Evolutionary conservation across 2,329 filamentous ascomycete species (phyloP), one percentile per base, ranked within the genome.

Genomic region (Chaetothyriales sp.): DNA sequence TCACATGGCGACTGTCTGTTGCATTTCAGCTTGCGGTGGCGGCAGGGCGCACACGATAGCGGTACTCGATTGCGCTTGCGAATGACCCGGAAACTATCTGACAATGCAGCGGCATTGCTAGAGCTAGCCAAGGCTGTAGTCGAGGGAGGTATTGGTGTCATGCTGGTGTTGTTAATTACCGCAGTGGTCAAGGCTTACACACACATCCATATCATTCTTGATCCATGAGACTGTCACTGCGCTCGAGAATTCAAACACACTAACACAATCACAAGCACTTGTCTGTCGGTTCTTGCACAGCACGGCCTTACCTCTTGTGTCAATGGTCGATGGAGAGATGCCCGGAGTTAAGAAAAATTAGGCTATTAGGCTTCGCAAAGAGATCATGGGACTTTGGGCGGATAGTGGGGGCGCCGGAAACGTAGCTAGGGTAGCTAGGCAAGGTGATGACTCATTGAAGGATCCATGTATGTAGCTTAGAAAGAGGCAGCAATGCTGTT

Each of bases 11-110:
- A 80, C 55, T 79, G 81, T 63, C 92, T 82, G 67, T 96, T 94
- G 72, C 90, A 96, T 78, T 95, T 95, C 68, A 92, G 78, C 62
- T 96, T 96, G 71, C 89, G 81, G 61, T 89, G 85, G 64, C 90
- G 78, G 68, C 90, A 96, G 28, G 89, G 86, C 58, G 83, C 86
- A 66, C 90, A 96, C 62, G 88, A 95, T 47, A 96, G 74, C 46
- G 90, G 90, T 15, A 95, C 83, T 53, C 90, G 77, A 63, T 96
- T 95, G 65, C 90, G 80, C 72, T 93, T 94, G 58, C 90, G 82
- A 53, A 95, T 85, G 48, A 95, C 83, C 60, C 86, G 80, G 63
- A 86, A 94, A 58, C 90, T 84, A 65, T 95, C 86, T 32, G 89
- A 87, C 44, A 88, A 94, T 76, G 57, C 83, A 15, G 32, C 6